phyloP scores from a whole-genome alignment of 2,329 filamentous ascomycete species.

The Nannizzia gypsea region DNA sequence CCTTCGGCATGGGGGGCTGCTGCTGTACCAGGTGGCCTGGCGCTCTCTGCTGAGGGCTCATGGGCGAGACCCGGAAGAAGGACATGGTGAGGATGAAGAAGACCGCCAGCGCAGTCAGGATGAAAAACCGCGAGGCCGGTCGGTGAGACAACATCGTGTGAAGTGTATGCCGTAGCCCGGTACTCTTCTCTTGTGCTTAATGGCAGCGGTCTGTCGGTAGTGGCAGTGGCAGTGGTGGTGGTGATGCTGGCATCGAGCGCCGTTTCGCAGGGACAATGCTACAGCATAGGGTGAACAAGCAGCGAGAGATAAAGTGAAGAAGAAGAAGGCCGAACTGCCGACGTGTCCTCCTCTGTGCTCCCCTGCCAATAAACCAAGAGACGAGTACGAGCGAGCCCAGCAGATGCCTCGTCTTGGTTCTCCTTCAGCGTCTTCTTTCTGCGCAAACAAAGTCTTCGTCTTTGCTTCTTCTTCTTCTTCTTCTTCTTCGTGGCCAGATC shows the following conservation, averaged over 20 bases:
- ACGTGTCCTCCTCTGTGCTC: not conserved
- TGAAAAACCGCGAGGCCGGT: slow-evolving; percentile 27
- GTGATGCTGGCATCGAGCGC: not conserved
- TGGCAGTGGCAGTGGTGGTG: no score
- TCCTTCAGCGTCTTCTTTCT: not conserved
- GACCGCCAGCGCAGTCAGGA: slow-evolving; percentile 23
- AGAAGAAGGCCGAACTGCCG: not conserved
- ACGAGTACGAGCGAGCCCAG: not conserved
- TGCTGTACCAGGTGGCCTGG: slow-evolving; percentile 30
- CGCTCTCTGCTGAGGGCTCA: slow-evolving; percentile 29
- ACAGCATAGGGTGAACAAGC: not conserved
- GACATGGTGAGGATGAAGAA: slow-evolving; percentile 29
- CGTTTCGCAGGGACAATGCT: not conserved
- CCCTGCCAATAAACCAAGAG: not conserved
- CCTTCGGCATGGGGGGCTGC: slow-evolving; percentile 4
- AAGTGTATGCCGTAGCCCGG: not conserved
- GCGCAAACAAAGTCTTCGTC: no score
- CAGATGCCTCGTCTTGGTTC: not conserved
- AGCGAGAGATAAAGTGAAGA: not conserved
- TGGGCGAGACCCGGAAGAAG: slow-evolving; percentile 28
- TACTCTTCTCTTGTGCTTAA: no score
- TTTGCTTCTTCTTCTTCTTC: not conserved
- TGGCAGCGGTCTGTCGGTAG: not conserved
- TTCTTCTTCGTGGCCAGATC: not conserved
- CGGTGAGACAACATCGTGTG: slow-evolving; percentile 18